Evolutionary conservation across 2,329 filamentous ascomycete species (phyloP).

Genomic region (Leptosphaerulina australis): DNA sequence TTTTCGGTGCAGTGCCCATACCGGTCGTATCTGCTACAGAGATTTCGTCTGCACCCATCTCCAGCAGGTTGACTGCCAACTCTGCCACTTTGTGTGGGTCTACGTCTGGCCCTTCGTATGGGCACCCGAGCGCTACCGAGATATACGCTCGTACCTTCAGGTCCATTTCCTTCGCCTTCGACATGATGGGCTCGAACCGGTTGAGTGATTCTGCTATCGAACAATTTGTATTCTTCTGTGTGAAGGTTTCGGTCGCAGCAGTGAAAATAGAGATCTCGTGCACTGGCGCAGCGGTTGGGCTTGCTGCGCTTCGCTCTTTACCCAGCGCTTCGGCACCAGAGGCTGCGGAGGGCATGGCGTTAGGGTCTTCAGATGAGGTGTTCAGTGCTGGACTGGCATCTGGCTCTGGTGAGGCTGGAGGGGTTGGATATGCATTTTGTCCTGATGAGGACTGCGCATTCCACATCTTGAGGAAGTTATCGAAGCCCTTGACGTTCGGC

Average conservation of each 20-base stretch:
- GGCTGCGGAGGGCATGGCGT: slow-evolving; percentile 48
- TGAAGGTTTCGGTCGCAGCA: slow-evolving; percentile 80
- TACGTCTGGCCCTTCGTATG: slow-evolving; percentile 70
- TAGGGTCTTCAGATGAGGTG: slow-evolving; percentile 52
- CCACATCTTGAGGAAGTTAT: slow-evolving; percentile 64
- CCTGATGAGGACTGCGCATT: slow-evolving; percentile 48
- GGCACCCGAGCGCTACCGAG: slow-evolving; percentile 74
- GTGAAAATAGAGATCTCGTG: slow-evolving; percentile 78
- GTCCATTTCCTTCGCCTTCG: slow-evolving; percentile 66
- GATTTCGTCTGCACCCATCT: slow-evolving; percentile 90
- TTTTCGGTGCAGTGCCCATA: slow-evolving; percentile 80
- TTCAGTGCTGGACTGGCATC: slow-evolving; percentile 50
- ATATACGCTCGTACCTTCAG: slow-evolving; percentile 79
- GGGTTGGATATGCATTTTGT: slow-evolving; percentile 58
- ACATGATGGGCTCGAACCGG: slow-evolving; percentile 73
- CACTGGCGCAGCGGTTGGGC: slow-evolving; percentile 23
- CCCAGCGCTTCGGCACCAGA: slow-evolving; percentile 46
- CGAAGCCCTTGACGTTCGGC: slow-evolving; percentile 75
- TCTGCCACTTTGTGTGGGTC: slow-evolving; percentile 65
- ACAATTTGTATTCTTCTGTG: slow-evolving; percentile 82
- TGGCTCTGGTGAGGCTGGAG: slow-evolving; percentile 45
- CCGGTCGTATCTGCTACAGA: slow-evolving; percentile 89
- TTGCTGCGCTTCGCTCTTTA: slow-evolving; percentile 11
- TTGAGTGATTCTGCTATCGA: slow-evolving; percentile 74
- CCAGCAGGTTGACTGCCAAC: slow-evolving; percentile 69